Evolutionary conservation across 176 grass and related monocot genomes (phyloP).

Genomic region (Aegilops bicornis): DNA sequence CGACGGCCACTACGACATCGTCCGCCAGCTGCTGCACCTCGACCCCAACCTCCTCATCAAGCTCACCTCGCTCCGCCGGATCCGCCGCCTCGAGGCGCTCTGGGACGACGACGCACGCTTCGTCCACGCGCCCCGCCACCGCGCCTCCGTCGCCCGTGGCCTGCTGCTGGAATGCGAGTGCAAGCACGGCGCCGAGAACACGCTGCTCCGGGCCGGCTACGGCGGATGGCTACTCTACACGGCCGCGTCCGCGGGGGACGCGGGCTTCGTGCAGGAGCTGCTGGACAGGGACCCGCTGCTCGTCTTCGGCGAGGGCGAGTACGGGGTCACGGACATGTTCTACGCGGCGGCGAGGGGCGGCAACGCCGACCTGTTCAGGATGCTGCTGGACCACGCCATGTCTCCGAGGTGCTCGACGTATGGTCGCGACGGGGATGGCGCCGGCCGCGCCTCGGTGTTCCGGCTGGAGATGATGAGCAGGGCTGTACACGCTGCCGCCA

Average conservation of each 20-base stretch:
- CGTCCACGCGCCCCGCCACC: constrained; percentile 47
- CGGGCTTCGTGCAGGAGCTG: constrained; percentile 67
- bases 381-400: constrained; percentile 69
- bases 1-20: constrained; percentile 90
- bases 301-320: constrained; percentile 94
- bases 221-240: constrained; percentile 95
- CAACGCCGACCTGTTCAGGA: constrained; percentile 51
- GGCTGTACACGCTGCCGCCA: constrained; percentile 69
- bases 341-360: constrained; percentile 75
- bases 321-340: constrained; percentile 89
- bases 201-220: constrained; percentile 82
- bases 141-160: constrained; percentile 53
- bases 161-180: constrained; percentile 73
- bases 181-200: constrained; percentile 59
- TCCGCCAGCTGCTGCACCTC: constrained; percentile 79
- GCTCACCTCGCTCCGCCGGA: constrained; percentile 87
- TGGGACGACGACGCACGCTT: constrained; percentile 85
- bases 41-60: constrained; percentile 99
- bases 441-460: constrained; percentile 40
- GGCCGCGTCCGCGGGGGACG: constrained; percentile 74
- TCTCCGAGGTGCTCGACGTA: constrained; percentile 52
- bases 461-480: constrained; percentile 78
- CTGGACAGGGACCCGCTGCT: constrained; percentile 70
- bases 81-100: constrained; percentile 84
- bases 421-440: constrained; percentile 31